A percentile compares a stretch with the other conserved stretches of the same genome.
These are phyloP conservation scores for Beauveria sp. DNA, from an alignment of 2,329 filamentous ascomycete genomes.

Conservation along the genomic window DNA sequence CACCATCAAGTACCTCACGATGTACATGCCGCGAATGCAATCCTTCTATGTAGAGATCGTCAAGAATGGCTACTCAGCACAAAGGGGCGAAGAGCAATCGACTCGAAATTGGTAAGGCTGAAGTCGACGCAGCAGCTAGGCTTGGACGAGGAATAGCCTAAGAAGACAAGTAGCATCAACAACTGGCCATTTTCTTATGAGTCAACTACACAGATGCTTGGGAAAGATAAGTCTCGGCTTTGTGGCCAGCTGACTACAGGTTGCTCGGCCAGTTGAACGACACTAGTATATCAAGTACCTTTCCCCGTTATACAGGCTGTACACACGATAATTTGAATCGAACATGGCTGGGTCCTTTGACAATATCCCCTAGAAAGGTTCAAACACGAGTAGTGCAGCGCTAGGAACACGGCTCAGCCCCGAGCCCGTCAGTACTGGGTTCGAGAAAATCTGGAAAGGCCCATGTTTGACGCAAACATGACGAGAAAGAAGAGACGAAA, in stretches of 20 bases:
- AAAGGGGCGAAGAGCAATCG: not conserved
- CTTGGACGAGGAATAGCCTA: not conserved
- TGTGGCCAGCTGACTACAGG: not conserved
- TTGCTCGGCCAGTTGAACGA: not conserved
- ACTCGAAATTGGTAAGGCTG: not conserved
- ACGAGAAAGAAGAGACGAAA: not conserved
- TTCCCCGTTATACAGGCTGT: not conserved
- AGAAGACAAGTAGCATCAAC: not conserved
- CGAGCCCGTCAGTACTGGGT: not conserved
- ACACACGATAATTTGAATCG: not conserved
- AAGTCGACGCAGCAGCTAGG: not conserved
- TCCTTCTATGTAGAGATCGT: not conserved
- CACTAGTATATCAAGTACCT: not conserved
- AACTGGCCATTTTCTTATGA: not conserved
- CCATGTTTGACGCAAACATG: not conserved
- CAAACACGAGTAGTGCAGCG: no score
- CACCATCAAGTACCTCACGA: not conserved
- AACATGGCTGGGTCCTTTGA: no score
- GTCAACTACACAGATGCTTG: not conserved
- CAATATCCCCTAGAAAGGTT: no score
- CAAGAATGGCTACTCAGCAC: not conserved
- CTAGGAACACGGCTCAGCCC: no score
- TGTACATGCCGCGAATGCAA: not conserved
- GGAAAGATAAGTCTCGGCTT: not conserved
- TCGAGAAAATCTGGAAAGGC: conserved; percentile 1